These are phyloP conservation scores for Vittaforma corneae DNA, from an alignment of 371 early-diverging fungal species.

Conservation along the genomic window DNA sequence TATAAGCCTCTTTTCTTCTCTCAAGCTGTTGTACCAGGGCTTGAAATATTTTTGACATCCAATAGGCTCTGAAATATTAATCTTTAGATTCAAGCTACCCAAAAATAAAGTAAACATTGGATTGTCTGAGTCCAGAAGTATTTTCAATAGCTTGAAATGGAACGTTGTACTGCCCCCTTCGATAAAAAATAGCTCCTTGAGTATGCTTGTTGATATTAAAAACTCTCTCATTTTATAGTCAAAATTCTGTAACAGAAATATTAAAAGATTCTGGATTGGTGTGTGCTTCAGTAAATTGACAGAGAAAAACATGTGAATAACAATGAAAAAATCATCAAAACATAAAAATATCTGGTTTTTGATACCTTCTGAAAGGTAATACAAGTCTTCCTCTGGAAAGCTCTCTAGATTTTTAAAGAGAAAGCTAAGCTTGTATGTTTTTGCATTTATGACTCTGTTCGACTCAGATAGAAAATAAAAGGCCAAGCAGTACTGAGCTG, in stretches of 20 bases:
- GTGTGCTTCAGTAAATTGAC: background rate
- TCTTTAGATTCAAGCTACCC: no score
- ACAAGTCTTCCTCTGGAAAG: constrained; percentile 15
- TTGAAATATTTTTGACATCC: no score
- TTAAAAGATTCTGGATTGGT: background rate
- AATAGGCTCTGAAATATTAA: no score
- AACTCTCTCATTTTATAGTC: background rate
- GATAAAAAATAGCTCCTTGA: no score
- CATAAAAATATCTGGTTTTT: background rate
- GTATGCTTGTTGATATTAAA: no score
- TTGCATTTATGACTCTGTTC: background rate
- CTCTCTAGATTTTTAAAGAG: background rate
- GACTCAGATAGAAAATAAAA: constrained; percentile 1
- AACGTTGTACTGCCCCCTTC: no score
- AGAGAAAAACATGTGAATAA: constrained; percentile 5
- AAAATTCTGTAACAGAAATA: background rate
- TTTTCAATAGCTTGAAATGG: no score
- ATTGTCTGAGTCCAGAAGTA: no score
- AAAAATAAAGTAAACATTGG: no score
- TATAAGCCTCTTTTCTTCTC: no score
- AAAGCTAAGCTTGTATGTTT: background rate
- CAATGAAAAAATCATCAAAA: background rate
- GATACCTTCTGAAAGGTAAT: constrained; percentile 10
- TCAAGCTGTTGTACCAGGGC: no score
- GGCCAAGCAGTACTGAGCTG: background rate